These are phyloP conservation scores for Lasiodiplodia citricola DNA, from an alignment of 2,329 filamentous ascomycete species.

Conservation along the genomic window DNA sequence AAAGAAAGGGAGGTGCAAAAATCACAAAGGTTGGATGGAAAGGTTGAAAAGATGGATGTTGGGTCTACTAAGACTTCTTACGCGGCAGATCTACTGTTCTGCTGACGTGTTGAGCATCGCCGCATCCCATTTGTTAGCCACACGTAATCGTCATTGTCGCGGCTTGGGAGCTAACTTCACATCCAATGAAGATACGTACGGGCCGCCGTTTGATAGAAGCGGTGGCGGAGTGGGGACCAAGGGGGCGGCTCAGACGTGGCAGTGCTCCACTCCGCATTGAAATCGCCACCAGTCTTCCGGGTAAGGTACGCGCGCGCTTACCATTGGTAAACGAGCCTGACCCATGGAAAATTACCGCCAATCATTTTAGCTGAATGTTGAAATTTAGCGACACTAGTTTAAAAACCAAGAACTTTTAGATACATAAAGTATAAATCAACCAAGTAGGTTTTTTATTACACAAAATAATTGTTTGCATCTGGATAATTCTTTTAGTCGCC, in stretches of 20 bases:
- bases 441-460: too few relatives aligned
- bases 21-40: background rate
- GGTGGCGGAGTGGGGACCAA: slow-evolving; percentile 10
- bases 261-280: slow-evolving; percentile 4
- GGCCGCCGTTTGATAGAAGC: background rate
- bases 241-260: slow-evolving; percentile 19
- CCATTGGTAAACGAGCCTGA: background rate
- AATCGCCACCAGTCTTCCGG: background rate
- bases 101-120: slow-evolving; percentile 1
- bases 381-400: too few relatives aligned
- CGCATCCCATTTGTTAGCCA: background rate
- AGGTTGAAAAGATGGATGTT: background rate
- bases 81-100: background rate
- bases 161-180: background rate
- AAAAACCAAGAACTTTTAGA: too few relatives aligned
- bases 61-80: background rate
- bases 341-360: background rate
- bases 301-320: slow-evolving; percentile 5
- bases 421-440: too few relatives aligned
- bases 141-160: background rate
- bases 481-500: too few relatives aligned
- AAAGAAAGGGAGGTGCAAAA: background rate
- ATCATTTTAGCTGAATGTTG: background rate
- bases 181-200: background rate
- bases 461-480: too few relatives aligned